A percentile compares a stretch with the other conserved stretches of the same genome.
phyloP scores from a whole-genome alignment of 2,329 filamentous ascomycete species.

The Arthrinium phaeospermum region DNA sequence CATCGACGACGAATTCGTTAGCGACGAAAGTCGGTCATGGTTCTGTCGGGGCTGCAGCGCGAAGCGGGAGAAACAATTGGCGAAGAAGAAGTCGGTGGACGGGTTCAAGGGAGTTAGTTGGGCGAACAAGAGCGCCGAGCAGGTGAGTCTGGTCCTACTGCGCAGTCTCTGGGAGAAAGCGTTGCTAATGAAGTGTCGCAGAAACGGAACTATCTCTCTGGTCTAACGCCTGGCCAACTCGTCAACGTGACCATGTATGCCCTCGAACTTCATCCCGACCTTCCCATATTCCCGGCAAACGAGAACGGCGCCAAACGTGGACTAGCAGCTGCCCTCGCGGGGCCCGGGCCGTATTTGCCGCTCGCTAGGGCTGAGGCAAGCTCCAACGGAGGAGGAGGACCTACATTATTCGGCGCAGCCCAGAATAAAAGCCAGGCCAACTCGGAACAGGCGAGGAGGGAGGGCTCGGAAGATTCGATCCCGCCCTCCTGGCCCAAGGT shows the following conservation, averaged over 20 bases:
- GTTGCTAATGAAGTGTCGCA: slow-evolving; percentile 39
- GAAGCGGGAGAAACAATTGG: slow-evolving; percentile 52
- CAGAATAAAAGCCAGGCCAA: slow-evolving; percentile 18
- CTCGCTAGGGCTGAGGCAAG: slow-evolving; percentile 17
- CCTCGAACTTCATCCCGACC: slow-evolving; percentile 64
- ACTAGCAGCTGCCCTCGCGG: background rate
- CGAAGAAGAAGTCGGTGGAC: slow-evolving; percentile 44
- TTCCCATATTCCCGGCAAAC: slow-evolving; percentile 65
- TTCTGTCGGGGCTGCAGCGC: slow-evolving; percentile 67
- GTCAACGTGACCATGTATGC: slow-evolving; percentile 69
- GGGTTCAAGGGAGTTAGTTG: slow-evolving; percentile 45
- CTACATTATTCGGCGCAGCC: slow-evolving; percentile 41
- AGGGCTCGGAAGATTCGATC: slow-evolving; percentile 37
- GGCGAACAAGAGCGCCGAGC: slow-evolving; percentile 44
- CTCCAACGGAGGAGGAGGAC: slow-evolving; percentile 37
- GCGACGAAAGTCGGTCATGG: slow-evolving; percentile 72
- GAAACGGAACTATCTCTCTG: slow-evolving; percentile 68
- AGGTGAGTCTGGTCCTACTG: slow-evolving; percentile 39
- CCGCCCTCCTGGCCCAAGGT: slow-evolving; percentile 39
- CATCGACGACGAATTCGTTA: slow-evolving; percentile 72
- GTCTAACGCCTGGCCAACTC: slow-evolving; percentile 64
- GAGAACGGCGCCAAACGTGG: slow-evolving; percentile 34
- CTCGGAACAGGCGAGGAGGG: slow-evolving; percentile 29
- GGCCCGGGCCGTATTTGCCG: slow-evolving; percentile 1
- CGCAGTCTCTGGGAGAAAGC: background rate